These are phyloP conservation scores for Chaetomium sp. DNA, from an alignment of 2,329 filamentous ascomycete species.

Conservation along the genomic window DNA sequence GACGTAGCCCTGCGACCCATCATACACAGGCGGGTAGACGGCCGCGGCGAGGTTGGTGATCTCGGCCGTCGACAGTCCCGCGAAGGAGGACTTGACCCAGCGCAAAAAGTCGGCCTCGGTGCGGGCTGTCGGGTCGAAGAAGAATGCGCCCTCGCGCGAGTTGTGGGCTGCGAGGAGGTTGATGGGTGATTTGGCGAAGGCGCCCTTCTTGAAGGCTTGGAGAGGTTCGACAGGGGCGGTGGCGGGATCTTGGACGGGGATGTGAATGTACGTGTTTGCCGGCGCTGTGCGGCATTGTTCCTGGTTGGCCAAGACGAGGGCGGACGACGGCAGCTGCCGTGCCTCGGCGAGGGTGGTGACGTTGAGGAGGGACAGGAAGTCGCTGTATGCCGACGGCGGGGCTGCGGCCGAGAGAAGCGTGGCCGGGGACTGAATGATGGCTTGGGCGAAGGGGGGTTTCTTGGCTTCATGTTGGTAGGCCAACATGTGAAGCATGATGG, in stretches of 20 bases:
- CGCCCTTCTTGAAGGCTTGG: not conserved
- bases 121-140: not conserved
- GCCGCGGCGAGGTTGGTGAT: not conserved
- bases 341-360: not conserved
- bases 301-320: not conserved
- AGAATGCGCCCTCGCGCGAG: not conserved
- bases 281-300: not conserved
- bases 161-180: not conserved
- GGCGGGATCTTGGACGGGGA: not conserved
- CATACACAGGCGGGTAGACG: not conserved
- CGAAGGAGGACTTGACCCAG: not conserved
- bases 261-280: not conserved
- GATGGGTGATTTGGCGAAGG: not conserved
- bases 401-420: not conserved
- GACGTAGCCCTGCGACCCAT: not conserved
- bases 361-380: not conserved
- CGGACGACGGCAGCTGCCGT: not conserved
- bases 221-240: not conserved
- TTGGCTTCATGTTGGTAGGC: not conserved
- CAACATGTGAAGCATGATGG: conserved; percentile 2
- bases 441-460: not conserved
- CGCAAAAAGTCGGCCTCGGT: not conserved
- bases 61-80: not conserved
- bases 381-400: not conserved
- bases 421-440: not conserved